Percentiles rank a stretch among this genome's conserved stretches.
phyloP scores from a whole-genome alignment of 2,329 filamentous ascomycete genomes.

The Periglandula ipomoeae region DNA sequence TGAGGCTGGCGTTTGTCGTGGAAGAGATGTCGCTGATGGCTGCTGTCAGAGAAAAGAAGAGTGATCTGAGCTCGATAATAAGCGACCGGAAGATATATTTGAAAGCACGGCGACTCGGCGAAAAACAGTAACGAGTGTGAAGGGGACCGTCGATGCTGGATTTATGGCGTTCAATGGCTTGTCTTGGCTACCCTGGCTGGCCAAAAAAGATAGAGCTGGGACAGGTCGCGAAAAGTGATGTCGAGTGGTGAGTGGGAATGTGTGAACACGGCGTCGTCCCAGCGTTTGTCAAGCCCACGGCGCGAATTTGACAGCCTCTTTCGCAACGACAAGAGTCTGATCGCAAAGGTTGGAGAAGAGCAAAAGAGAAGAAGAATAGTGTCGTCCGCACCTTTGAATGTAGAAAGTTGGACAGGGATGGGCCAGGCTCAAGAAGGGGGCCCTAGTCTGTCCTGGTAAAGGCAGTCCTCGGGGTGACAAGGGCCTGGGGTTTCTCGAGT shows the following conservation, averaged over 20 bases:
- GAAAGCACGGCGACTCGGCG: background rate
- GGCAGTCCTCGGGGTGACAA: constrained; percentile 2
- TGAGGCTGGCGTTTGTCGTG: background rate
- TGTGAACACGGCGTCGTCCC: background rate
- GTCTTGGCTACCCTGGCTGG: background rate
- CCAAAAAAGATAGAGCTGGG: no score
- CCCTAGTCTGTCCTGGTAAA: background rate
- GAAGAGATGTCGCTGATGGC: background rate
- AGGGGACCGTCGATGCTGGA: background rate
- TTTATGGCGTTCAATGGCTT: background rate
- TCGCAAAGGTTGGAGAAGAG: constrained; percentile 2
- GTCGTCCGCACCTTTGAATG: constrained; percentile 1
- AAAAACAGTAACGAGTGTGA: background rate
- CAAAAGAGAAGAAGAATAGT: constrained; percentile 7
- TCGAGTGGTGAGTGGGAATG: background rate
- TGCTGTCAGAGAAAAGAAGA: background rate
- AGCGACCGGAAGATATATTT: background rate
- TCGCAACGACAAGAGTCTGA: background rate
- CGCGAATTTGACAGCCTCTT: background rate
- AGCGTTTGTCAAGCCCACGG: constrained; percentile 1
- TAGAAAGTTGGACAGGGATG: constrained; percentile 8
- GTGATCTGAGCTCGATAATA: background rate
- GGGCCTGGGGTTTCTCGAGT: background rate
- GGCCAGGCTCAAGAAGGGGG: constrained; percentile 6
- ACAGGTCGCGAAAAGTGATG: no score